Percentiles rank a stretch among this genome's conserved stretches.
These are phyloP conservation scores for Atkinsonella hypoxylon DNA, from an alignment of 2,329 filamentous ascomycete species.

Conservation along the genomic window DNA sequence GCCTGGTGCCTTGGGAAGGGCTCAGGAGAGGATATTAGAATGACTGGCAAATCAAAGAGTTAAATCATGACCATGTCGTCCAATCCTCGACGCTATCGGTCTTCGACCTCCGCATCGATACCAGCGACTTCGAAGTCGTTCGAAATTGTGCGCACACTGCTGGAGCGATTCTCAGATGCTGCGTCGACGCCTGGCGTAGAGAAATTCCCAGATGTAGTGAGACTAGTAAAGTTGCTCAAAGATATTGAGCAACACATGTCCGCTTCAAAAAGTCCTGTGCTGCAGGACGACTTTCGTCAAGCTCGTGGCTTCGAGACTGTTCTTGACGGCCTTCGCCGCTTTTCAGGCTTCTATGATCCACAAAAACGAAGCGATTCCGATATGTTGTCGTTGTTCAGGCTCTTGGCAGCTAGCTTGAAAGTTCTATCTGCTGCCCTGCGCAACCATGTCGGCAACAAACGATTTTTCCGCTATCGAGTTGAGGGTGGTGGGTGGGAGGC, in stretches of 20 bases:
- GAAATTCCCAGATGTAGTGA: slow-evolving; percentile 36
- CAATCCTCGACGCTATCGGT: slow-evolving; percentile 46
- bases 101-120: slow-evolving; percentile 50
- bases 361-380: slow-evolving; percentile 47
- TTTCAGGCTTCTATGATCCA: slow-evolving; percentile 68
- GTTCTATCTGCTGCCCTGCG: slow-evolving; percentile 65
- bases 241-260: slow-evolving; percentile 53
- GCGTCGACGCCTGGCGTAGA: slow-evolving; percentile 20
- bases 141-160: slow-evolving; percentile 43
- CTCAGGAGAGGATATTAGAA: slow-evolving; percentile 16
- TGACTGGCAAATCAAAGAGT: background rate
- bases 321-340: slow-evolving; percentile 54
- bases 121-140: slow-evolving; percentile 47
- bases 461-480: slow-evolving; percentile 71
- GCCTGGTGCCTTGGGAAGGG: slow-evolving; percentile 26
- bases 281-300: slow-evolving; percentile 74
- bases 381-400: slow-evolving; percentile 51
- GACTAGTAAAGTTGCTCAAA: slow-evolving; percentile 44
- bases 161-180: slow-evolving; percentile 32
- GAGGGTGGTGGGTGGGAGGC: slow-evolving; percentile 68
- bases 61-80: slow-evolving; percentile 33
- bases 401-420: slow-evolving; percentile 60
- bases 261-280: slow-evolving; percentile 33
- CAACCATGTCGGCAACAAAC: slow-evolving; percentile 72
- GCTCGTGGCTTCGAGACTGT: slow-evolving; percentile 67